Percentiles rank a stretch among this genome's conserved stretches.
phyloP scores from a whole-genome alignment of 1,284 basidiomycete species.

The Leccinum pachyderme region DNA sequence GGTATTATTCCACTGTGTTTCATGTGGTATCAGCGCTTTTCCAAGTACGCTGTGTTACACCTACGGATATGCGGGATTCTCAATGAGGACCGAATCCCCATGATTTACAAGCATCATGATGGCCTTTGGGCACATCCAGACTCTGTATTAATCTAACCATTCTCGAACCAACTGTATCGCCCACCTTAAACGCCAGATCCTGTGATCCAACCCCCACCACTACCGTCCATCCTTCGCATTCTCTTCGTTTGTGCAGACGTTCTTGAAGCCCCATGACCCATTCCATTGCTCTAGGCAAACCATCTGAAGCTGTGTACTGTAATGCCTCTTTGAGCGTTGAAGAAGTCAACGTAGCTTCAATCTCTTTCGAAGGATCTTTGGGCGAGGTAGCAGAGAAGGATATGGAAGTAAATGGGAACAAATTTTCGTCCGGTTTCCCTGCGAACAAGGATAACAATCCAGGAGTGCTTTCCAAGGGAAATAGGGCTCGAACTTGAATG shows the following conservation, averaged over 20 bases:
- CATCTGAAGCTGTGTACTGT: not conserved
- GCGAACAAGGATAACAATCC: slow-evolving; percentile 1
- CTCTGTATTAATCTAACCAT: not conserved
- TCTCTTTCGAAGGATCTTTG: not conserved
- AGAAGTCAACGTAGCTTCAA: not conserved
- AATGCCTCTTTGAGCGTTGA: not conserved
- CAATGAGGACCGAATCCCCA: not conserved
- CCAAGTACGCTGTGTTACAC: not conserved
- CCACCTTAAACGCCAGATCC: not conserved
- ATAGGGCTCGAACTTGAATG: not conserved
- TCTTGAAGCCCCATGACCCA: slow-evolving; percentile 3
- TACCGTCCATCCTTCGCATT: slow-evolving; percentile 2
- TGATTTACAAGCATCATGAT: slow-evolving; percentile 1
- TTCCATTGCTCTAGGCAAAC: not conserved
- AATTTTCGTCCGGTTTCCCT: slow-evolving; percentile 5
- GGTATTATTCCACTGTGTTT: slow-evolving; percentile 53
- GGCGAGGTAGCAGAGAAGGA: slow-evolving; percentile 4
- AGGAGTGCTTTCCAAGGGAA: slow-evolving; percentile 2
- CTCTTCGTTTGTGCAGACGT: not conserved
- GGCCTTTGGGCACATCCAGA: not conserved
- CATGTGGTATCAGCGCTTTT: too few species aligned
- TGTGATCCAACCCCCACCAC: slow-evolving; percentile 1
- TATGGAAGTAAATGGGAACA: slow-evolving; percentile 4
- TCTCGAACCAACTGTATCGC: not conserved
- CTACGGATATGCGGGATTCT: slow-evolving; percentile 4